A percentile compares a stretch with the other conserved stretches of the same genome.
These are phyloP conservation scores for Poteriospumella lacustris DNA, from an alignment of 108 stramenopile genomes.

Conservation along the genomic window DNA sequence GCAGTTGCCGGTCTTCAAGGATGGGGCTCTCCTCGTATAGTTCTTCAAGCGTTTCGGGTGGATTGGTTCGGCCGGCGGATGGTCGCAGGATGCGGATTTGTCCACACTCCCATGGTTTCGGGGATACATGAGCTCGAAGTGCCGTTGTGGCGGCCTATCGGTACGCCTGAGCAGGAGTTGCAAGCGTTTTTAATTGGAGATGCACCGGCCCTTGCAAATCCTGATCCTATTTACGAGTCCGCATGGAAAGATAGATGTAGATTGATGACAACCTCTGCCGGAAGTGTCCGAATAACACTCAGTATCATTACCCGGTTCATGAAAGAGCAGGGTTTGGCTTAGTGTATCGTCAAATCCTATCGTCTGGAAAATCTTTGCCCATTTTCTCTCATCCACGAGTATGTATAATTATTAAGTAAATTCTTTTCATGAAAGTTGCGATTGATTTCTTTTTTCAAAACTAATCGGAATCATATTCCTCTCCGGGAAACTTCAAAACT, in stretches of 20 bases:
- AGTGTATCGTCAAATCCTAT: too few relatives aligned
- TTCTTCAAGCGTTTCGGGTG: background rate
- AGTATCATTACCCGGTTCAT: background rate
- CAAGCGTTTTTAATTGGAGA: background rate
- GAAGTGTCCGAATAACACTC: background rate
- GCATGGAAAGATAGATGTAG: slow-evolving; percentile 5
- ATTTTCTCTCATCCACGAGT: too few relatives aligned
- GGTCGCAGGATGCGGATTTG: slow-evolving; percentile 11
- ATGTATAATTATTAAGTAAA: too few relatives aligned
- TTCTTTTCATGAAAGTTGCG: too few relatives aligned
- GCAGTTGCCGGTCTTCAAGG: slow-evolving; percentile 2
- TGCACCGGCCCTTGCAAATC: background rate
- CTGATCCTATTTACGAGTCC: background rate
- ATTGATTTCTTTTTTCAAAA: too few relatives aligned
- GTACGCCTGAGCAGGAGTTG: background rate
- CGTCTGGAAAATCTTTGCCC: too few relatives aligned
- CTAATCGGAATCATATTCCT: background rate
- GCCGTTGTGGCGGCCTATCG: background rate
- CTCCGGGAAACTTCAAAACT: slow-evolving; percentile 1
- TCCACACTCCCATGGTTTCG: background rate
- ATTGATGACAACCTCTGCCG: background rate
- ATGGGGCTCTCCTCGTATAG: background rate
- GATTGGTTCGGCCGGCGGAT: background rate
- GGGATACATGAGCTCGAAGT: background rate
- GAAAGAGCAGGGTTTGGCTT: background rate